phyloP scores from a whole-genome alignment of 2,329 filamentous ascomycete genomes.

The Colletotrichum sp. region DNA sequence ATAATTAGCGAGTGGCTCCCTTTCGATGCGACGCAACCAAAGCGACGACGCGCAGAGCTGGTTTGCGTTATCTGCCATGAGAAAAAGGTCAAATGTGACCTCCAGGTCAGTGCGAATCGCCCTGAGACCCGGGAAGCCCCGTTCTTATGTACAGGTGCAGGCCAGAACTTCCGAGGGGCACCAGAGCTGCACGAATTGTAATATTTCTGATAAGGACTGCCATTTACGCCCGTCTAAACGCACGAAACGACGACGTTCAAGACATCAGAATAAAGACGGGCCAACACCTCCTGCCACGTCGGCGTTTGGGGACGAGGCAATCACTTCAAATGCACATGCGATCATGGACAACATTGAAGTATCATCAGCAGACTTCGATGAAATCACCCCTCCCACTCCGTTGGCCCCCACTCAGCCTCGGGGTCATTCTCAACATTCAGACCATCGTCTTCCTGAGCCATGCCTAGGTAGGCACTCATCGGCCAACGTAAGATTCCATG shows the following conservation, averaged over 20 bases:
- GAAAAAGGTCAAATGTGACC: constrained; percentile 39
- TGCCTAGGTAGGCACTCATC: not conserved
- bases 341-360: not conserved
- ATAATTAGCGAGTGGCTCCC: constrained; percentile 34
- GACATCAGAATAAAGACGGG: not conserved
- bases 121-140: not conserved
- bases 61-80: constrained; percentile 35
- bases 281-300: not conserved
- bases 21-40: constrained; percentile 32
- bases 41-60: constrained; percentile 34
- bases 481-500: not conserved
- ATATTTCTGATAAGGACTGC: constrained; percentile 28
- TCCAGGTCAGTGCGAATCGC: constrained; percentile 25
- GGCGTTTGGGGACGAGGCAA: not conserved
- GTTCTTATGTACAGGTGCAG: not conserved
- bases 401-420: not conserved
- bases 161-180: constrained; percentile 25
- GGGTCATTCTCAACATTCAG: not conserved
- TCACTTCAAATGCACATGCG: not conserved
- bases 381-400: not conserved
- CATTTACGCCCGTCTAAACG: constrained; percentile 31
- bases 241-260: constrained; percentile 22
- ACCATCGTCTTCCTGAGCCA: not conserved
- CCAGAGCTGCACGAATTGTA: constrained; percentile 31
- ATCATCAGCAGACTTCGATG: not conserved